A percentile compares a stretch with the other conserved stretches of the same genome.
Conservation (phyloP, 352 stramenopile genomes). For the Phytophthora aleatoria region DNA sequence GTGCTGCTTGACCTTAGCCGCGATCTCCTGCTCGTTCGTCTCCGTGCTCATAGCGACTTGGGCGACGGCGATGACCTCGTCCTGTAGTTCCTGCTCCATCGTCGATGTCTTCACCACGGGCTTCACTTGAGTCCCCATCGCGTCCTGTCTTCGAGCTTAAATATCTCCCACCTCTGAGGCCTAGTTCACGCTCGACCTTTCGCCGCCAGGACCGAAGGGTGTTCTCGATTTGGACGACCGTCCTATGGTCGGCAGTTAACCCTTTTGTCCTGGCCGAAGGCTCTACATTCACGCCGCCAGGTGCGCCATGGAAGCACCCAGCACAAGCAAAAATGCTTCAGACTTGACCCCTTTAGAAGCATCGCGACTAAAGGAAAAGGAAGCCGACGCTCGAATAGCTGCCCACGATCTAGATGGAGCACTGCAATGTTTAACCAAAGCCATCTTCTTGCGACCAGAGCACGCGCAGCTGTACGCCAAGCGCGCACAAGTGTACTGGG, state of each 20-base stretch:
- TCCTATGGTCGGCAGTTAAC: constrained; percentile 8
- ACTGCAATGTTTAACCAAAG: constrained; percentile 69
- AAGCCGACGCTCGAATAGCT: constrained; percentile 46
- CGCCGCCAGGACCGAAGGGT: background rate
- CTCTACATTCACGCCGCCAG: background rate
- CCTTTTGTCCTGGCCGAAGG: background rate
- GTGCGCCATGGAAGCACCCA: constrained; percentile 20
- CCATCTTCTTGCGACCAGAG: constrained; percentile 73
- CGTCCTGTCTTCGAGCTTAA: background rate
- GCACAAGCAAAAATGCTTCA: constrained; percentile 11
- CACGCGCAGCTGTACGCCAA: constrained; percentile 61
- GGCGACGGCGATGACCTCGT: constrained; percentile 81
- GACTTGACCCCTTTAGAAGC: constrained; percentile 60
- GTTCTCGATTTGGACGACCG: constrained; percentile 12
- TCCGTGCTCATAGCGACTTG: constrained; percentile 84
- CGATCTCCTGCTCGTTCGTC: constrained; percentile 89
- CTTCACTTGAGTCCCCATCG: constrained; percentile 73
- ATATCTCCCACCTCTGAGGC: background rate
- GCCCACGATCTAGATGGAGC: constrained; percentile 49
- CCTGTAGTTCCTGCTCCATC: constrained; percentile 86
- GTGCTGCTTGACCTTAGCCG: constrained; percentile 90
- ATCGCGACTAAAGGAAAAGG: constrained; percentile 47
- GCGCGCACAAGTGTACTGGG: constrained; percentile 70
- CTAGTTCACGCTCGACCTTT: constrained; percentile 25
- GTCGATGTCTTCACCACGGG: constrained; percentile 88